These are phyloP conservation scores for Holtermanniella nyarrowii DNA, from an alignment of 768 basidiomycete genomes.

Conservation along the genomic window DNA sequence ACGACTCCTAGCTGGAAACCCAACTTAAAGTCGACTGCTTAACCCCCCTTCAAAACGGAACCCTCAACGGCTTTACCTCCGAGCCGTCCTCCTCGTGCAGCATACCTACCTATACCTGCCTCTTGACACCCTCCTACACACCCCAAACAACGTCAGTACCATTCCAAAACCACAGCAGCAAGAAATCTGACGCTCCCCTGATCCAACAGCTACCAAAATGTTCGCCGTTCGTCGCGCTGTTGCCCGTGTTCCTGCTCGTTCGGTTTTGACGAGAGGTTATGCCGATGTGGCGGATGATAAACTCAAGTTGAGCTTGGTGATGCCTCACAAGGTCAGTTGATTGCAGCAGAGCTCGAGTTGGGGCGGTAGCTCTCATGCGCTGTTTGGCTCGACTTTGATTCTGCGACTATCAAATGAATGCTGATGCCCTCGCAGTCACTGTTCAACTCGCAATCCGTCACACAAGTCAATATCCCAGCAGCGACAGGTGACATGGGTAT, in stretches of 20 bases:
- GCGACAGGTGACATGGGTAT: conserved; percentile 98
- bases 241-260: conserved; percentile 5
- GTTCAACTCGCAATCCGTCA: conserved; percentile 80
- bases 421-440: conserved; percentile 53
- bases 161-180: too few species aligned
- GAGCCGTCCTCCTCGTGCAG: too few species aligned
- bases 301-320: conserved; percentile 81
- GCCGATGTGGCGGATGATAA: conserved; percentile 76
- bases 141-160: too few species aligned
- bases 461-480: conserved; percentile 90
- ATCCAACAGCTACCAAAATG: too few species aligned
- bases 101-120: too few species aligned
- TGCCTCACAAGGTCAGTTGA: conserved; percentile 79
- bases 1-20: too few species aligned
- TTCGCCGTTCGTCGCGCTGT: conserved; percentile 19
- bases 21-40: too few species aligned
- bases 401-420: not conserved
- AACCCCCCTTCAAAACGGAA: too few species aligned
- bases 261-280: conserved; percentile 64
- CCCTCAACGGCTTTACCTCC: too few species aligned
- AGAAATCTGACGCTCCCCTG: too few species aligned
- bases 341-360: too few species aligned
- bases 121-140: too few species aligned
- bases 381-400: not conserved
- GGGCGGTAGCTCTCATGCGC: not conserved